Evolutionary conservation across 768 basidiomycete species (phyloP), one percentile per base, ranked within the genome.

Genomic region (Amanita polypyramis): DNA sequence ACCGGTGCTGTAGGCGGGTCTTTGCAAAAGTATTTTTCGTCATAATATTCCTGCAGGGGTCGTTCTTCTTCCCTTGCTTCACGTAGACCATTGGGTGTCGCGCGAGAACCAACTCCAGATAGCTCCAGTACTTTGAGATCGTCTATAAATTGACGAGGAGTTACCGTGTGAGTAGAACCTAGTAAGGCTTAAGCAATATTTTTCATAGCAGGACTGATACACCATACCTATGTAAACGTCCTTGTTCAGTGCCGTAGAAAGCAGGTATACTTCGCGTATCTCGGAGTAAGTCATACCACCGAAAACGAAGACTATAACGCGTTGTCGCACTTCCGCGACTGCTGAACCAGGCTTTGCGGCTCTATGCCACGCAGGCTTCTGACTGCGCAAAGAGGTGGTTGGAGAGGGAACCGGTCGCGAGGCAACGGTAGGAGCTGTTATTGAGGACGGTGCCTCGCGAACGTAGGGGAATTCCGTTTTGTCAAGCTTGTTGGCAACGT

Each of bases 211-310:
- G 27, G 20, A 20, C 38, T n/a, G 10, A 34, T 52, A 2, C 9
- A 1, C 32, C 56, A 53, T 56, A 95, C 95, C 96, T 49, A 99
- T 87, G 64, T 81, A 87, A 45, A 98, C 77, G 56, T 99, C 96
- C 63, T 85, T 92, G 57, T 85, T 84, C 45, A 90, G 61, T 2
- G 77, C 61, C 40, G 69, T 72, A 2, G 90, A 85, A 12, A 95
- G 70, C 43, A 82, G 73, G 59, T 97, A 98, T 39, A 79, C 83
- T 57, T 92, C 80, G 51, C 95, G 75, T 64, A 94, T 84, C 65
- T 99, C 96, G 0, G 93, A 95, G 61, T 92, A 93, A 1, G 96
- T 94, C 76, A 94, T 82, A 2, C 96, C 96, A 30, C 96, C 96
- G 11, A 89, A 87, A 19, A 97, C 72, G 63, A 98, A 98, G 14